Base-by-base conservation (phyloP, 1,284 basidiomycete genomes). In the Cystobasidium pallidum region DNA sequence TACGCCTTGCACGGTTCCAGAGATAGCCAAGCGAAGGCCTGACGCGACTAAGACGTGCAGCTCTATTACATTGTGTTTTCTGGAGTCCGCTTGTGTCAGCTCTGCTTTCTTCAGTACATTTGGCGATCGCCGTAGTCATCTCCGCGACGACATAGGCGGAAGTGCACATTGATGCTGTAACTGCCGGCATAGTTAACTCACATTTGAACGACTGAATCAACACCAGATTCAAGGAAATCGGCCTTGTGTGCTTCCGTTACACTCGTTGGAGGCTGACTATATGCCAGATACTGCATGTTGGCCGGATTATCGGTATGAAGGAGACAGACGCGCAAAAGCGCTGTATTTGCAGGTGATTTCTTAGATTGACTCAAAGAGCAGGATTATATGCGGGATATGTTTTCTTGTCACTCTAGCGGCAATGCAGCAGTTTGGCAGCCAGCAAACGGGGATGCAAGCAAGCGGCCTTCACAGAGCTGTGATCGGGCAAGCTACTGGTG, bases 211-310 rank as follows among this genome's bases (percentile, higher is more conserved):
- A 78, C 65, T 1, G 63, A 36, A 17, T 55, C 34, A 4, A 41
- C 45, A 32, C 52, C 54, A 15, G 61, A 34, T 1, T 32, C 10
- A 30, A 75, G 51, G 54, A 76, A 76, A 57, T 74, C 67, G 19
- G 66, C 73, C 4, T 47, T 28, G 52, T 77, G 26, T 3, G 76
- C 76, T 6, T 64, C 70, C 2, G 75, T 71, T 30, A 77, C 76
- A 3, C 73, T 75, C 3, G 74, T 73, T 0, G 75, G 51, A 6
- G 70, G 65, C 49, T 75, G 74, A 0, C 70, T 59, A 26, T 74
- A 45, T 1, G 74, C 75, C 6, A 75, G 70, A 65, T 76, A 76
- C n/a, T 76, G 73, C 77, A 77, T 77, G 17, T 43, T 64, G 43
- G 3, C 2, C 24, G 1, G 19, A 11, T 19, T 57, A 1, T 57